Evolutionary conservation across 768 basidiomycete species (phyloP), one percentile per base, ranked within the genome.

Genomic region (Pleurotus cornucopiae): DNA sequence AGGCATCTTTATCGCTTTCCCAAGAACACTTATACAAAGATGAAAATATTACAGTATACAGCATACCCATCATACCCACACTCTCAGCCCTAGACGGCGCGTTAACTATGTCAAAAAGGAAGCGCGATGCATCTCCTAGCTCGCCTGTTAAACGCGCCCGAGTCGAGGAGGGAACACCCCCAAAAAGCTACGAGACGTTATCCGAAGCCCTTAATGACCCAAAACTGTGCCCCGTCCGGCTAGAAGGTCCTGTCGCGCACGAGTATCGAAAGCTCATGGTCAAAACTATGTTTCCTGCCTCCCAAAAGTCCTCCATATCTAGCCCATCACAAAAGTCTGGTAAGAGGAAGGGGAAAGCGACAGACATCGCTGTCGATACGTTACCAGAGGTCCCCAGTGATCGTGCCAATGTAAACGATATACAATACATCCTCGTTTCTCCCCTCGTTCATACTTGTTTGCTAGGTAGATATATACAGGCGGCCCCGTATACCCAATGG

Each of bases 41-140:
- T 63, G 72, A 78, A 7, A 84, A 84, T 60, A 68, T 93, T 51
- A 74, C 79, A 6, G 77, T 91, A 5, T 89, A 86, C 61, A 77
- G 80, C 1, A 73, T 90, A 39, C 79, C 87, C 3, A 60, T 82
- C 46, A 58, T 69, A 5, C 66, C 67, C 23, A 57, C 51, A n/a
- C 34, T 34, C 18, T 34, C 30, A 11, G 30, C 30, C 30, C 47
- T 40, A 21, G 9, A 41, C 16, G 13, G 16, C 21, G 26, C 23
- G 23, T 18, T 46, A 5, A n/a, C 43, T 7, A 7, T 20, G 23
- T 63, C 67, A 46, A 82, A 81, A 59, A 72, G 81, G 43, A 82
- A 78, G 65, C 75, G 79, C 26, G 67, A 73, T 46, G 46, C 64
- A 12, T 73, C 77, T 2, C 73, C 71, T 2, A 65, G 74, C 26